Conservation (phyloP, 768 basidiomycete genomes). For the Russula abietina region DNA sequence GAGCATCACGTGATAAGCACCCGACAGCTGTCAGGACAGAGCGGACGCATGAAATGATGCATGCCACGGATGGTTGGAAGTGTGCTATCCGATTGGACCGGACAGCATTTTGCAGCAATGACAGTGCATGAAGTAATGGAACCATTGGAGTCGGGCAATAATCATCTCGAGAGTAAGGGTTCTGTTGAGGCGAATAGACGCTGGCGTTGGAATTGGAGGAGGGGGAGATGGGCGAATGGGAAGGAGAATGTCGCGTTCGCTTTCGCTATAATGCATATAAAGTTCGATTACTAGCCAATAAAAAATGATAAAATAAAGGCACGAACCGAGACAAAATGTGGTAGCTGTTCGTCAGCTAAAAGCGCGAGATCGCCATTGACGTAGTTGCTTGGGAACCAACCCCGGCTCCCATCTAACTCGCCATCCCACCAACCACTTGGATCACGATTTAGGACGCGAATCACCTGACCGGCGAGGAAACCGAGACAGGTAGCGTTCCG, state of each 20-base stretch:
- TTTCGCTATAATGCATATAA: conserved; percentile 8
- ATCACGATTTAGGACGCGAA: conserved; percentile 86
- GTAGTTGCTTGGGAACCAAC: conserved; percentile 99
- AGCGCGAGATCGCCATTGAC: conserved; percentile 61
- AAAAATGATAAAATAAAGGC: background rate
- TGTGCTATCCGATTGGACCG: conserved; percentile 70
- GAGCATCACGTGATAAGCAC: conserved; percentile 78
- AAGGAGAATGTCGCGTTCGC: conserved; percentile 29
- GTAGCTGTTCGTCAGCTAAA: conserved; percentile 53
- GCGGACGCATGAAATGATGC: conserved; percentile 90
- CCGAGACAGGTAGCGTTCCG: conserved; percentile 75
- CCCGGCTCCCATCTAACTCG: conserved; percentile 78
- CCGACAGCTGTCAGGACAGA: conserved; percentile 77
- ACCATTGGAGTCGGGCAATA: conserved; percentile 77
- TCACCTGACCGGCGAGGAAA: conserved; percentile 86
- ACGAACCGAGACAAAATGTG: conserved; percentile 40
- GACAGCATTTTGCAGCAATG: conserved; percentile 81
- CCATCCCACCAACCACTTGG: conserved; percentile 98
- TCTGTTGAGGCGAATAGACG: conserved; percentile 15
- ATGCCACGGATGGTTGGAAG: conserved; percentile 91
- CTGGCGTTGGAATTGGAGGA: conserved; percentile 15
- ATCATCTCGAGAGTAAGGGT: conserved; percentile 21
- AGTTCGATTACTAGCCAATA: background rate
- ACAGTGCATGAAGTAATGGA: conserved; percentile 78
- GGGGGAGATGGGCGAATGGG: conserved; percentile 12